Evolutionary conservation across 1,284 basidiomycete species (phyloP).

Genomic region (Volvariella volvacea): DNA sequence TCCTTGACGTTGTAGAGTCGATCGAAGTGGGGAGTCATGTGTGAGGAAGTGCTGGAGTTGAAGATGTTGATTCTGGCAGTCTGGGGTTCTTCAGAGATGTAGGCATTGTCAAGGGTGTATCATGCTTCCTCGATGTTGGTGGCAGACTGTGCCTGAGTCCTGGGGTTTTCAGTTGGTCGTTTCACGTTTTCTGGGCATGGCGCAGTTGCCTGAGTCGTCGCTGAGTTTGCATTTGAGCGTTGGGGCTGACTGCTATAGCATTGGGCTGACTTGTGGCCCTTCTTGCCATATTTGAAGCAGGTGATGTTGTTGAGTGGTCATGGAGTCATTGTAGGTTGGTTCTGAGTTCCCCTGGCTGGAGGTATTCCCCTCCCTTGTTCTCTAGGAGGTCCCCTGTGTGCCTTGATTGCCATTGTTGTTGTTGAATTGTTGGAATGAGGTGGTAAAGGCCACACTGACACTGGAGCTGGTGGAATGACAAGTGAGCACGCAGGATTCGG

Average conservation of each 20-base stretch:
- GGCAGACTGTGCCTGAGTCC: not conserved
- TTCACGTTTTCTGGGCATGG: too few species aligned
- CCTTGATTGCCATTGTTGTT: too few species aligned
- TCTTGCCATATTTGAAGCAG: not conserved
- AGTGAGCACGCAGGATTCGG: not conserved
- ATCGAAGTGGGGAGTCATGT: slow-evolving; percentile 25
- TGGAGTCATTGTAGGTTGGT: not conserved
- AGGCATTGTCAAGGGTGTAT: not conserved
- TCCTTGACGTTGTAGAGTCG: slow-evolving; percentile 15
- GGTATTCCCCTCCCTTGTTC: too few species aligned
- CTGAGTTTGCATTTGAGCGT: not conserved
- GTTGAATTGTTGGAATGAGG: too few species aligned
- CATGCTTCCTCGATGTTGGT: not conserved
- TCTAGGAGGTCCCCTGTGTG: too few species aligned
- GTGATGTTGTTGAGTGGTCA: not conserved
- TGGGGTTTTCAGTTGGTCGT: not conserved
- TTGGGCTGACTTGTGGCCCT: not conserved
- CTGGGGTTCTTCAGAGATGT: not conserved
- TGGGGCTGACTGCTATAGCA: not conserved
- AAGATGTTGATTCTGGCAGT: not conserved
- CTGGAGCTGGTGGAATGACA: too few species aligned
- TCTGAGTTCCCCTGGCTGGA: not conserved
- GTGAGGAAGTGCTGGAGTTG: slow-evolving; percentile 27
- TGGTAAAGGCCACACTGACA: too few species aligned
- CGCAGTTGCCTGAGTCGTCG: not conserved